These are phyloP conservation scores for Albugo candida DNA, from an alignment of 352 stramenopile species.

Conservation along the genomic window DNA sequence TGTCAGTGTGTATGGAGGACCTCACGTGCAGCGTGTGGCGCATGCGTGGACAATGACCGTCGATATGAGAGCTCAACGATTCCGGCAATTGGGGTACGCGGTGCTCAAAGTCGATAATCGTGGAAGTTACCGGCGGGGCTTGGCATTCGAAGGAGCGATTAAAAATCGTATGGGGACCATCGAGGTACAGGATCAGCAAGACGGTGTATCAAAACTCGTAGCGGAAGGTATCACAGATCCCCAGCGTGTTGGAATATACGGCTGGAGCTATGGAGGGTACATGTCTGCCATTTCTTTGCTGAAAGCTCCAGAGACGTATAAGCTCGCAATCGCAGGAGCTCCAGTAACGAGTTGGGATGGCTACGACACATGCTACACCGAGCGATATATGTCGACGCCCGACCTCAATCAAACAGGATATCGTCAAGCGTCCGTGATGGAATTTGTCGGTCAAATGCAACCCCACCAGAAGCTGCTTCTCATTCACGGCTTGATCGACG, in stretches of 20 bases:
- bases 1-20: constrained; percentile 92
- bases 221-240: constrained; percentile 75
- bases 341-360: constrained; percentile 95
- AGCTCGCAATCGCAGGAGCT: constrained; percentile 87
- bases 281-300: constrained; percentile 92
- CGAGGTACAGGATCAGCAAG: constrained; percentile 75
- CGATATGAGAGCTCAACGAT: constrained; percentile 86
- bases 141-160: constrained; percentile 87
- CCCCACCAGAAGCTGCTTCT: constrained; percentile 82
- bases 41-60: constrained; percentile 82
- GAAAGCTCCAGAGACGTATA: constrained; percentile 90
- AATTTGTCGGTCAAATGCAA: constrained; percentile 83
- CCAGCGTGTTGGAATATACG: constrained; percentile 87
- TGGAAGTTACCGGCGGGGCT: constrained; percentile 80
- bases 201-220: constrained; percentile 63
- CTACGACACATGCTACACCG: constrained; percentile 98
- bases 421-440: constrained; percentile 79
- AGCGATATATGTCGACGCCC: constrained; percentile 93
- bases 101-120: constrained; percentile 95
- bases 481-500: constrained; percentile 93
- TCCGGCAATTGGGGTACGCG: constrained; percentile 85
- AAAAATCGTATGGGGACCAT: constrained; percentile 84
- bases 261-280: constrained; percentile 97
- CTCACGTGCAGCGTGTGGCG: constrained; percentile 90
- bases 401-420: constrained; percentile 86